Evolutionary conservation across 805 yeast genomes (phyloP), one percentile per base, ranked within the genome.

Genomic region (Metschnikowia koreensis): DNA sequence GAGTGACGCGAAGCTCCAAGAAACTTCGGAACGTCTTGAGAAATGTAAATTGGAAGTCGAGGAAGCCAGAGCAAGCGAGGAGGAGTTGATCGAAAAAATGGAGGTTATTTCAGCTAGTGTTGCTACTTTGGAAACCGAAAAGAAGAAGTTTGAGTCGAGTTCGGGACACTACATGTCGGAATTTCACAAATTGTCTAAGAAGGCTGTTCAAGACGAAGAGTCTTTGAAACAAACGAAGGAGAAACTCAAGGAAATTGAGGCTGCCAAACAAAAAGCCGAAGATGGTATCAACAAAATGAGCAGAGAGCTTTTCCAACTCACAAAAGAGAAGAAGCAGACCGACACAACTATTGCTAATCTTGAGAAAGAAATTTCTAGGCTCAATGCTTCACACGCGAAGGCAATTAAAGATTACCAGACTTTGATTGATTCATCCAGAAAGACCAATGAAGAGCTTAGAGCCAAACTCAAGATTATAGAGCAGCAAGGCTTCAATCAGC

Each of bases 241-340:
- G 2, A 73, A 74, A 52, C 58, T 77, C 13, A 63, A 62, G 4
- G 53, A 62, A 1, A 50, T 70, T 7, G 75, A 70, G 41, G 66
- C 65, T 8, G 79, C 77, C 11, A 86, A 82, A 59, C 75, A 75
- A 27, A 84, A 80, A 56, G 87, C 93, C 1, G 97, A 92, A 61
- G 85, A 82, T 53, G 97, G 96, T 4, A 85, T 92, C 47, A 91
- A 91, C 64, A 91, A 90, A 59, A 88, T 92, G 96, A 87, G 86
- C 49, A 74, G 93, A 38, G 98, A 92, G 57, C 71, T 92, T 31
- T 81, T 89, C 66, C 79, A 79, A 44, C 71, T 90, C 41, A 77
- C 83, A 0, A 81, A 81, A 50, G 82, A 82, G 34, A 84, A 84
- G 52, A 82, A 79, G 1, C 77, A 79, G 0, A 60, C 77, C 7